These are phyloP conservation scores for Xylariaceae sp. DNA, from an alignment of 2,329 filamentous ascomycete genomes.

Conservation along the genomic window DNA sequence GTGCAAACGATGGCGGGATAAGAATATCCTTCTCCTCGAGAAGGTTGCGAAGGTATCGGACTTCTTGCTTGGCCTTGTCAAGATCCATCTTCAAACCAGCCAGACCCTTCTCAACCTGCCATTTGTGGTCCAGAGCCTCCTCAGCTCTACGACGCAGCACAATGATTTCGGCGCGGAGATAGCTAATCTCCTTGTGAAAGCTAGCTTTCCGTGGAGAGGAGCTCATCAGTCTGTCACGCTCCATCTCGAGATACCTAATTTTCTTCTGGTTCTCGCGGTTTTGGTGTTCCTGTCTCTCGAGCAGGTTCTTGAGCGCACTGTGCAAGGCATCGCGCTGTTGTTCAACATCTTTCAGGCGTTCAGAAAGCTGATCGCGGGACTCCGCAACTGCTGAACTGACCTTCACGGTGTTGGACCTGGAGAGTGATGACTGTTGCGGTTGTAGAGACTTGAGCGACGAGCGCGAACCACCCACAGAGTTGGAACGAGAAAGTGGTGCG, in stretches of 20 bases:
- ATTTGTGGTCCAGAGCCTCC: constrained; percentile 91
- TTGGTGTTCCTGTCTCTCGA: constrained; percentile 81
- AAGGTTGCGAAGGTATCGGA: constrained; percentile 70
- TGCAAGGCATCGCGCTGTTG: constrained; percentile 90
- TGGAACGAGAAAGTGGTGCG: constrained; percentile 39
- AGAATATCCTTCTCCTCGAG: constrained; percentile 79
- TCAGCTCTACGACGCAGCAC: constrained; percentile 80
- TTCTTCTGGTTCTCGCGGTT: constrained; percentile 78
- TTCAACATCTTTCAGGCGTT: constrained; percentile 86
- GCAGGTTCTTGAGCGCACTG: constrained; percentile 74
- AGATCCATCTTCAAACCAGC: constrained; percentile 91
- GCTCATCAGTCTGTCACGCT: constrained; percentile 68
- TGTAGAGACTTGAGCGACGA: constrained; percentile 43
- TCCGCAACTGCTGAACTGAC: constrained; percentile 37
- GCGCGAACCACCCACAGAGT: constrained; percentile 40
- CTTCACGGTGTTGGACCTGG: constrained; percentile 57
- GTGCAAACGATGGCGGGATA: constrained; percentile 56
- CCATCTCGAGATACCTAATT: constrained; percentile 68
- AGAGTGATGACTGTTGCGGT: constrained; percentile 38
- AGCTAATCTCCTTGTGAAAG: constrained; percentile 78
- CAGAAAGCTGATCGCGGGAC: constrained; percentile 64
- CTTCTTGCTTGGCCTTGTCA: constrained; percentile 91
- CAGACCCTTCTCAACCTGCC: constrained; percentile 88
- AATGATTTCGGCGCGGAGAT: constrained; percentile 77
- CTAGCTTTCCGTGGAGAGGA: constrained; percentile 67